Percentiles rank a stretch among this genome's conserved stretches.
phyloP scores from a whole-genome alignment of 1,139 yeast genomes.

The Candida sanyaensis region DNA sequence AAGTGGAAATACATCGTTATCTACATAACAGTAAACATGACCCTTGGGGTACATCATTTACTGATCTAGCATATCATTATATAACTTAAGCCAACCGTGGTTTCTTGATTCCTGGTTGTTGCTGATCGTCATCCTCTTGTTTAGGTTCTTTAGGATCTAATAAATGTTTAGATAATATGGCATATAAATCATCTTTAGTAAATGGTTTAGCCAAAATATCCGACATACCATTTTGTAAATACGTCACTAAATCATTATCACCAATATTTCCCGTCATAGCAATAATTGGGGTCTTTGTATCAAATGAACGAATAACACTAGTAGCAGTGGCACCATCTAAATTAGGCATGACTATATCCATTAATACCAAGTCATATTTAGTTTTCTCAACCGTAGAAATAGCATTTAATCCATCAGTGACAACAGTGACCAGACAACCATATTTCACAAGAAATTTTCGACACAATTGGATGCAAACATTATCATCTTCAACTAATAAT shows the following conservation, averaged over 20 bases:
- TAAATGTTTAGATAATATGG: conserved; percentile 72
- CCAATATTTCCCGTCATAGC: conserved; percentile 93
- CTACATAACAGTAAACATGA: conserved; percentile 24
- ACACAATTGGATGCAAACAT: conserved; percentile 77
- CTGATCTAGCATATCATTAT: conserved; percentile 51
- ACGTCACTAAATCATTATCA: conserved; percentile 76
- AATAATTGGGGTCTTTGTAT: conserved; percentile 81
- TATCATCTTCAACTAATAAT: conserved; percentile 82
- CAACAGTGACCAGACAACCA: conserved; percentile 92
- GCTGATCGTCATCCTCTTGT: conserved; percentile 7
- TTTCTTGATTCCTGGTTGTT: conserved; percentile 9
- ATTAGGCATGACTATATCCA: conserved; percentile 96
- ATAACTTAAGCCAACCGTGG: conserved; percentile 10
- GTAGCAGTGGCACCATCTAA: conserved; percentile 95
- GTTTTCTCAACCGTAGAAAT: conserved; percentile 76
- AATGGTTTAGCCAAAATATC: conserved; percentile 93
- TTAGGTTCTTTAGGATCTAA: conserved; percentile 20
- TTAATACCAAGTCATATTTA: conserved; percentile 78
- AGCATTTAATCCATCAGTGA: conserved; percentile 89
- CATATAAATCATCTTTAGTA: conserved; percentile 78
- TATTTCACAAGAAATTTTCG: conserved; percentile 78
- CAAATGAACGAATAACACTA: conserved; percentile 79
- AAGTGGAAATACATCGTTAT: conserved; percentile 19
- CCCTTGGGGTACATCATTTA: conserved; percentile 55
- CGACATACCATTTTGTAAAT: conserved; percentile 86